phyloP scores from a whole-genome alignment of 345 rosid species.

The Salix brachista region DNA sequence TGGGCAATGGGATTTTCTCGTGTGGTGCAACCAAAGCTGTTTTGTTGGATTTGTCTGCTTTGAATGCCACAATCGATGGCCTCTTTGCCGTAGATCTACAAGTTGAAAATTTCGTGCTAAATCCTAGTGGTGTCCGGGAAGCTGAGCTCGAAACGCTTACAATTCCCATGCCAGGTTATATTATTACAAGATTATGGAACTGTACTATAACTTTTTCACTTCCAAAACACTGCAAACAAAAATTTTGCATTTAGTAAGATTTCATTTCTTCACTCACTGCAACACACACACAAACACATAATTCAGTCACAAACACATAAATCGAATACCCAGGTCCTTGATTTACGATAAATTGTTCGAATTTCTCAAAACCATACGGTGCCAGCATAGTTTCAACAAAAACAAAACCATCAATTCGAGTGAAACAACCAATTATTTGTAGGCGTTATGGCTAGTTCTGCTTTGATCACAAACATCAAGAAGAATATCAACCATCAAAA shows the following conservation, averaged over 20 bases:
- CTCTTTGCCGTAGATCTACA: constrained; percentile 37
- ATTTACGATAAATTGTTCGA: neutral
- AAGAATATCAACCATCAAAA: neutral
- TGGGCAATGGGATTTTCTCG: constrained; percentile 43
- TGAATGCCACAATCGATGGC: constrained; percentile 66
- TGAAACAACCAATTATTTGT: neutral
- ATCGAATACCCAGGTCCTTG: neutral
- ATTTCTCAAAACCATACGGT: neutral
- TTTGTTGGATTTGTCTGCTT: constrained; percentile 49
- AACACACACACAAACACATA: neutral
- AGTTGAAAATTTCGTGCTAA: constrained; percentile 38
- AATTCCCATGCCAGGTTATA: constrained; percentile 69
- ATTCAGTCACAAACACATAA: neutral
- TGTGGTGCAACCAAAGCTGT: constrained; percentile 43
- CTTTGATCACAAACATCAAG: neutral
- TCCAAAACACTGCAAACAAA: constrained; percentile 26
- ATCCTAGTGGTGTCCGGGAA: constrained; percentile 60
- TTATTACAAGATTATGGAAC: neutral
- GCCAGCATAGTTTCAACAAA: neutral
- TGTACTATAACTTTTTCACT: constrained; percentile 3
- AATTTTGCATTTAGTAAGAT: constrained; percentile 7
- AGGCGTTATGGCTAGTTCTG: neutral
- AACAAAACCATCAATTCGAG: neutral
- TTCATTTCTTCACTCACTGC: neutral
- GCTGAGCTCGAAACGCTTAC: constrained; percentile 81